Evolutionary conservation across 495 filamentous ascomycete species (phyloP), one percentile per base, ranked within the genome.

Genomic region (Podospora tetraspora): DNA sequence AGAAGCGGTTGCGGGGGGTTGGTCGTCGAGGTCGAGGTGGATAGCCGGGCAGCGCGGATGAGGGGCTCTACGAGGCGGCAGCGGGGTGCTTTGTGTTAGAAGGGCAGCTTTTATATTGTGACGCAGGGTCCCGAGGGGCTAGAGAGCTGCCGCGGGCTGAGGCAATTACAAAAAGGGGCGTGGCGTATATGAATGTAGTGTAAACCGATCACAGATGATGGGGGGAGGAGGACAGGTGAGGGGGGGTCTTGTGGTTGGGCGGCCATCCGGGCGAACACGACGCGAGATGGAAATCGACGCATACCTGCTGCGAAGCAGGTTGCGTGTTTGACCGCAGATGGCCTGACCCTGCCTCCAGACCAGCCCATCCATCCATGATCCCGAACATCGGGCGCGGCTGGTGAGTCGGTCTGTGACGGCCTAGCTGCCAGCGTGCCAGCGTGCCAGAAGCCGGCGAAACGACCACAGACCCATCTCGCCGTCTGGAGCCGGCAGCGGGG

Each of bases 51-150:
- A n/a, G n/a, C n/a, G n/a, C n/a, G n/a, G n/a, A n/a, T 63, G 60
- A 62, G 71, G 67, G 63, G 37, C 56, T 70, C 63, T 65, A n/a
- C 23, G 43, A 43, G 16, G 52, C 63, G 25, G 63, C 57, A 60
- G 64, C 64, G 69, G 64, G 24, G 19, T n/a, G 43, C 43, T 52
- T 69, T 61, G 70, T 27, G 63, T 65, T 70, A 72, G 70, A 72
- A 21, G 64, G 43, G 43, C 57, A 59, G 24, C 62, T 61, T n/a
- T 32, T 63, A 22, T 62, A 27, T 65, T 64, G 34, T 16, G 66
- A 43, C 22, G 57, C 22, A 34, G 24, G 19, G 62, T 23, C 58
- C 13, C 43, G 16, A n/a, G 43, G 43, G 43, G 43, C 43, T 52
- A 19, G 37, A 19, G 16, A 52, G 43, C 11, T 34, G 6, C 43